These are phyloP conservation scores for Dendrothele bispora DNA, from an alignment of 768 basidiomycete genomes.

Conservation along the genomic window DNA sequence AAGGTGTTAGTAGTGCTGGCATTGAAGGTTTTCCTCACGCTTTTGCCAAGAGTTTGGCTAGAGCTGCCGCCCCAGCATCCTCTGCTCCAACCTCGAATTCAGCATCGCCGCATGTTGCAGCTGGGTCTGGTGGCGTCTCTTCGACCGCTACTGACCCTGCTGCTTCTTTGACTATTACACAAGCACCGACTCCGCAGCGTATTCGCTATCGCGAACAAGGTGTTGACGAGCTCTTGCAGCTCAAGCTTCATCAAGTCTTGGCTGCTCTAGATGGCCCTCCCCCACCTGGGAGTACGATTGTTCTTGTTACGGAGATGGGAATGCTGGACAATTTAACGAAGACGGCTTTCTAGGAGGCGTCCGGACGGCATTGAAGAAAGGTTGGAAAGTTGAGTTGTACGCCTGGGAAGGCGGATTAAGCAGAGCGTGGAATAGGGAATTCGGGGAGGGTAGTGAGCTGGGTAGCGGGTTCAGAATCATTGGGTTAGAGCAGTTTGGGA, in stretches of 20 bases:
- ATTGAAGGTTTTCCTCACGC: constrained; percentile 21
- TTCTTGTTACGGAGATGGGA: constrained; percentile 95
- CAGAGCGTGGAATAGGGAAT: constrained; percentile 73
- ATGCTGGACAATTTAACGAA: constrained; percentile 88
- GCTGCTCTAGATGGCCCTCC: constrained; percentile 64
- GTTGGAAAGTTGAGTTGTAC: constrained; percentile 95
- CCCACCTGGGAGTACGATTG: constrained; percentile 70
- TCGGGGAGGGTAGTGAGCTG: constrained; percentile 49
- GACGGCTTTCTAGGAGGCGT: constrained; percentile 92
- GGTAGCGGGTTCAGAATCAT: constrained; percentile 49
- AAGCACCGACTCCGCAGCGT: constrained; percentile 28
- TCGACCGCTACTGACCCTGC: constrained; percentile 15
- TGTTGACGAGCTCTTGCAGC: constrained; percentile 91
- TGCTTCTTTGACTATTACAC: constrained; percentile 6
- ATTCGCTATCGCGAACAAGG: constrained; percentile 85
- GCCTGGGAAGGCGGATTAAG: constrained; percentile 88
- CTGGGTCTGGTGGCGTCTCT: constrained; percentile 11
- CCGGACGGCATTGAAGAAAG: constrained; percentile 79
- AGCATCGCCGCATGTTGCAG: neutral
- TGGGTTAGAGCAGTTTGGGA: constrained; percentile 67
- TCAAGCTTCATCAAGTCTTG: constrained; percentile 88
- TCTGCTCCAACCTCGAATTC: constrained; percentile 9
- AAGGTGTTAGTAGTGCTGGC: constrained; percentile 19
- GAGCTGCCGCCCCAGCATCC: constrained; percentile 9
- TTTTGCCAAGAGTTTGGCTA: constrained; percentile 21